These are phyloP conservation scores for Dipteronia sinensis DNA, from an alignment of 345 rosid genomes.

Conservation along the genomic window DNA sequence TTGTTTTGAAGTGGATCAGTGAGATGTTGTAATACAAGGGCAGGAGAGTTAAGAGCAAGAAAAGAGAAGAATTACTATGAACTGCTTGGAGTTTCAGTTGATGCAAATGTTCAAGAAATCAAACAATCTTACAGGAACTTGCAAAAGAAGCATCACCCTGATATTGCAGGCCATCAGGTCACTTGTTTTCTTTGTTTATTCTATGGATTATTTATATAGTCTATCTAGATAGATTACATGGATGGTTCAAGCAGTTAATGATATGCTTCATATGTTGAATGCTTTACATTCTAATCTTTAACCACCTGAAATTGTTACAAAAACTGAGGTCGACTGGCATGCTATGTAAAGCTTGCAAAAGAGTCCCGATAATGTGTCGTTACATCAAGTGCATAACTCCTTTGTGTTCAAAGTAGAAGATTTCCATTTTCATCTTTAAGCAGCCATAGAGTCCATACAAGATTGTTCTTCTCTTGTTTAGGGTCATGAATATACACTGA, in stretches of 20 bases:
- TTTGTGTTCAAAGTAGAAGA: neutral
- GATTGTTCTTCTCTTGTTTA: constrained; percentile 6
- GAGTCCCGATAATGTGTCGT: no score
- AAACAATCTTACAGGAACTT: constrained; percentile 63
- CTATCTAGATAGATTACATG: neutral
- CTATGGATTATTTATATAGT: neutral
- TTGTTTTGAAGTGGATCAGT: constrained; percentile 22
- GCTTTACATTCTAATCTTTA: neutral
- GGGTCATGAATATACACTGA: constrained; percentile 51
- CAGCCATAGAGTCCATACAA: neutral
- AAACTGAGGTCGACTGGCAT: no score
- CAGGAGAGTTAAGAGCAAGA: constrained; percentile 20
- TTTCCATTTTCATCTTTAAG: neutral
- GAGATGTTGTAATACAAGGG: constrained; percentile 32
- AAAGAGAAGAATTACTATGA: constrained; percentile 49
- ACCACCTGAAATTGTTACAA: no score
- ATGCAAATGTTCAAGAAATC: constrained; percentile 42
- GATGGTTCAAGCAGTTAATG: neutral
- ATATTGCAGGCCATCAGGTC: constrained; percentile 65
- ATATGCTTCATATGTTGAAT: neutral
- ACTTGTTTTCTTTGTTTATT: neutral
- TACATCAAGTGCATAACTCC: neutral
- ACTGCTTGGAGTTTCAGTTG: constrained; percentile 52
- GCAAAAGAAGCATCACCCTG: constrained; percentile 69
- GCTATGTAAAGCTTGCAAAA: no score